These are phyloP conservation scores for Paramyrothecium sp. DNA, from an alignment of 2,329 filamentous ascomycete species.

Conservation along the genomic window DNA sequence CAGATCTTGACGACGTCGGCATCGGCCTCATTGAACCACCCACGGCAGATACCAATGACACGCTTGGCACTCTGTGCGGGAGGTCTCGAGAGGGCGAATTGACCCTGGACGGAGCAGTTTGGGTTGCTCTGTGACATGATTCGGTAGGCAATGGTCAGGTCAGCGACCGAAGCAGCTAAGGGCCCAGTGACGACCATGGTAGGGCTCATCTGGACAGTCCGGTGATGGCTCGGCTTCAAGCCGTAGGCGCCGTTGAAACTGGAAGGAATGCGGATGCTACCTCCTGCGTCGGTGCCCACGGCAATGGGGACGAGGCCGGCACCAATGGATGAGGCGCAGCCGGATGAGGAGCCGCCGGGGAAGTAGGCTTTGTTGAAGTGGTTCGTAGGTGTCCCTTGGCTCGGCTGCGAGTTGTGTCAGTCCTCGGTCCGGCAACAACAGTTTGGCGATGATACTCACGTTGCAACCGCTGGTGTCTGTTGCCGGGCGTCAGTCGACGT, in stretches of 20 bases:
- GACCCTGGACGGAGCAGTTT: constrained; percentile 54
- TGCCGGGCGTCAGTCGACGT: constrained; percentile 34
- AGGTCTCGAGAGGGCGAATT: constrained; percentile 60
- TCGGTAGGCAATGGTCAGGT: constrained; percentile 80
- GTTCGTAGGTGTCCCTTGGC: constrained; percentile 73
- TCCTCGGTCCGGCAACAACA: not conserved
- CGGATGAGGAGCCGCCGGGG: constrained; percentile 78
- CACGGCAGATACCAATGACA: constrained; percentile 69
- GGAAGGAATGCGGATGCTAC: constrained; percentile 71
- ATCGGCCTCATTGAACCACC: constrained; percentile 50
- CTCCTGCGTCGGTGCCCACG: constrained; percentile 74
- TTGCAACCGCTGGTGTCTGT: constrained; percentile 82
- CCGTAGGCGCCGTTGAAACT: constrained; percentile 80
- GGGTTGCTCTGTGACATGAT: constrained; percentile 74
- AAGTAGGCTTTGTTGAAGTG: constrained; percentile 77
- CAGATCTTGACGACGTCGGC: constrained; percentile 61
- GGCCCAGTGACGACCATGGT: constrained; percentile 68
- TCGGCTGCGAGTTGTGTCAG: constrained; percentile 47
- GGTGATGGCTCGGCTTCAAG: constrained; percentile 74
- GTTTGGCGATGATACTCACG: constrained; percentile 24
- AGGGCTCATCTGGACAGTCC: constrained; percentile 56
- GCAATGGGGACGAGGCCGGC: constrained; percentile 73
- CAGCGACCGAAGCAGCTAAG: constrained; percentile 71
- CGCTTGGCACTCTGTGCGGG: constrained; percentile 45
- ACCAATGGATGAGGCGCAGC: constrained; percentile 68